phyloP scores from a whole-genome alignment of 352 stramenopile genomes.

The Pythium periplocum region DNA sequence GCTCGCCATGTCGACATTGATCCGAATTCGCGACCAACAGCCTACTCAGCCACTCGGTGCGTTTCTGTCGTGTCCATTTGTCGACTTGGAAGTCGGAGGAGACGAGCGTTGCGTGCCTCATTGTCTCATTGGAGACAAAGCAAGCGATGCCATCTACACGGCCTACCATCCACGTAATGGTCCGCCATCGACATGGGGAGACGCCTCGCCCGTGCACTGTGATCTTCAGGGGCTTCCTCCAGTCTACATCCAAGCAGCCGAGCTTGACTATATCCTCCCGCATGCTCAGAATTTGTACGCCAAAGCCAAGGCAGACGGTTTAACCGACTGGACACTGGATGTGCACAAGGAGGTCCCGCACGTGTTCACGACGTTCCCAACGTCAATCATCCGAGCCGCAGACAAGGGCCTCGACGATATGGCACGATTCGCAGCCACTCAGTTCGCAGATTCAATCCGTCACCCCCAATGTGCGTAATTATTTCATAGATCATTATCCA shows the following conservation, averaged over 20 bases:
- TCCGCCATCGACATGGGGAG: constrained; percentile 6
- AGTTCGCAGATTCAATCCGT: constrained; percentile 2
- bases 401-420: constrained; percentile 15
- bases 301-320: constrained; percentile 8
- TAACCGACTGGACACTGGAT: constrained; percentile 15
- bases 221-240: constrained; percentile 10
- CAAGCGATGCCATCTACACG: constrained; percentile 1
- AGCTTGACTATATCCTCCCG: constrained; percentile 16
- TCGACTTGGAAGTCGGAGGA: not conserved
- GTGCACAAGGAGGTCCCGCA: constrained; percentile 14
- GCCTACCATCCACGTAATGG: not conserved
- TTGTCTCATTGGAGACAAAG: constrained; percentile 6
- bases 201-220: constrained; percentile 11
- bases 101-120: constrained; percentile 1
- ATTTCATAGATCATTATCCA: no score
- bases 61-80: constrained; percentile 7
- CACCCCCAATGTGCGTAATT: no score
- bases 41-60: constrained; percentile 1
- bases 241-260: constrained; percentile 16
- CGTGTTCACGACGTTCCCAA: constrained; percentile 22
- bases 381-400: constrained; percentile 9
- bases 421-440: constrained; percentile 11
- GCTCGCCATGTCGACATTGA: constrained; percentile 11
- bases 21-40: constrained; percentile 13
- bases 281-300: constrained; percentile 12